Base-by-base conservation (phyloP, 2,329 filamentous ascomycete species). In the Colletotrichum trifolii region DNA sequence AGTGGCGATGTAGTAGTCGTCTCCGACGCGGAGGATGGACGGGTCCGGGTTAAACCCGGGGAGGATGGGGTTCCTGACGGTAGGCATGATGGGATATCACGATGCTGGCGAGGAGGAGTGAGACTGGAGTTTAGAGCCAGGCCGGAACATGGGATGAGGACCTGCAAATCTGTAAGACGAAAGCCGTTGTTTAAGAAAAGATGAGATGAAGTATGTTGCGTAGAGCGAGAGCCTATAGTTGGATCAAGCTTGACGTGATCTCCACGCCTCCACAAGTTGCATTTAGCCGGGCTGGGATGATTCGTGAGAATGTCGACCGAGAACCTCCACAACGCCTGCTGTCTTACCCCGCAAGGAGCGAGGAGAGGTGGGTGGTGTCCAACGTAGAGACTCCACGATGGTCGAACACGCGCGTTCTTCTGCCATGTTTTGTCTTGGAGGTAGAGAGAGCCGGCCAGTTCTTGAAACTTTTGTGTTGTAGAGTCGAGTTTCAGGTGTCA, bases 21-120 rank as follows among this genome's bases (percentile, higher is more conserved):
- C 72, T 25, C 82, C 82, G 40, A 85, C 83, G 25, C 83, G 77
- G 40, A 85, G 67, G 69, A 86, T 80, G 11, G 84, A 86, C 25
- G 84, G 84, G 73, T 87, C 84, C 43, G 84, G 76, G 71, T 87
- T 84, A 75, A 86, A 87, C 38, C 84, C 84, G 13, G 84, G 84
- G 25, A 87, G 79, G 69, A 87, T 85, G 9, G 84, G 84, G 66
- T 87, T 88, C 62, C 78, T 79, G 42, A 85, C 72, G 10, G 74
- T 75, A 45, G 80, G 82, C 84, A 83, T 86, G 55, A 9, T 76
- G n/a, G 25, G 38, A n/a, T 12, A 8, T 39, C 17, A 4, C 0
- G 25, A 11, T 13, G 15, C 7, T n/a, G 33, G 1, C 25, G 25
- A 5, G 25, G 25, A 25, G 25, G 25, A 25, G 25, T 25, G 25